Base-by-base conservation (phyloP, 805 yeast genomes). In the Hanseniaspora meyeri region DNA sequence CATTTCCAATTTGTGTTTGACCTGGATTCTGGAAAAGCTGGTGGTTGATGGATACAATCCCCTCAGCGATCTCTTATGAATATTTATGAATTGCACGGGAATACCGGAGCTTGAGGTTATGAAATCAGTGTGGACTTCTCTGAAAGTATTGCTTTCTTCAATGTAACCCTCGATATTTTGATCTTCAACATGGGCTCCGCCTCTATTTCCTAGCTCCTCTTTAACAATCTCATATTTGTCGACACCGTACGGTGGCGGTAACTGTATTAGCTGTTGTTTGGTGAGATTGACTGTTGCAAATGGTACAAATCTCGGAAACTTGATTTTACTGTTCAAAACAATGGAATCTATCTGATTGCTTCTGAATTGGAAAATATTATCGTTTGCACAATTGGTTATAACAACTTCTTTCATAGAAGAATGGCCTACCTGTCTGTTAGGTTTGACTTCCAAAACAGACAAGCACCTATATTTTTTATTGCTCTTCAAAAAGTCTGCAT, bases 1-100 rank as follows among this genome's bases (percentile, higher is more conserved):
- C 4, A 85, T 75, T 65, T 85, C 93, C 51, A 85, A 66, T 51
- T 89, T 72, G 66, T 85, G 95, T 56, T 77, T 74, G 17, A 84
- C 74, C 60, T 76, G 79, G 47, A 85, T 74, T 62, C 81, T 83
- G 37, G 80, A 74, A 62, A 77, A 82, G 60, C 83, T 79, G 16
- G 77, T 72, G 45, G 74, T 67, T 62, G 85, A 89, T 1, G 90
- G 82, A 60, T 79, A 77, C 53, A 83, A 72, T 1, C 73, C 72
- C 31, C 70, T 61, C 49, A 62, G 65, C 3, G 66, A 59, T 47
- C 60, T 61, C 42, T 64, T 65, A 20, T 62, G 42, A n/a, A 60
- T 60, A 4, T 67, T 65, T 31, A 60, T 61, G 20, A 58, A 51
- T 40, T 63, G 58, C 7, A 66, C 62, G 1, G 52, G 40, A 4